Percentiles rank a stretch among this genome's conserved stretches.
Evolutionary conservation across 2,329 filamentous ascomycete genomes (phyloP).

Genomic region (Verticillium nubilum): DNA sequence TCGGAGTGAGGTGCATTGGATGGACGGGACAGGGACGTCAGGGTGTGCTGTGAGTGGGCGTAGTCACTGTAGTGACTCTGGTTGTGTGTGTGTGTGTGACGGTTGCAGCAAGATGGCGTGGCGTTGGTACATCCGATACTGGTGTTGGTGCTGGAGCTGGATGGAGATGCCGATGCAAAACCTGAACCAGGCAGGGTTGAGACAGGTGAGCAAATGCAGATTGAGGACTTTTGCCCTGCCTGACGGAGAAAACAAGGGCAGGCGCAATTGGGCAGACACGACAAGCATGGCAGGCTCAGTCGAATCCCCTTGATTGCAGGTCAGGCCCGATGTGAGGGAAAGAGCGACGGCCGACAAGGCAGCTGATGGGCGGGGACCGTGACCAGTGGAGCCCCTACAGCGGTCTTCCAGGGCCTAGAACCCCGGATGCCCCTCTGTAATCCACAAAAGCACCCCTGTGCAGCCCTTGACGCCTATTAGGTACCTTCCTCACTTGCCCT

Average conservation of each 20-base stretch:
- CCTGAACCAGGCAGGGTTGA: not conserved
- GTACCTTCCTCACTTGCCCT: not conserved
- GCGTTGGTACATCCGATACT: not conserved
- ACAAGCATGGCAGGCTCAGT: too few species aligned
- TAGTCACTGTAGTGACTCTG: not conserved
- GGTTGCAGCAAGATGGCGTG: not conserved
- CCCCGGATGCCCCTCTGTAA: not conserved
- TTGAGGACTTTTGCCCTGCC: too few species aligned
- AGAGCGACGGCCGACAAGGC: not conserved
- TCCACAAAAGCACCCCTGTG: not conserved
- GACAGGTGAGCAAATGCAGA: not conserved
- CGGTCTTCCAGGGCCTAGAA: constrained; percentile 1
- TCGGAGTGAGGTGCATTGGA: not conserved
- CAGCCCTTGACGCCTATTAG: not conserved
- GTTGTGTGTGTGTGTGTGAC: not conserved
- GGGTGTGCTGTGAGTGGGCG: not conserved
- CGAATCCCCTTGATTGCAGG: not conserved
- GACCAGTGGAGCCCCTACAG: constrained; percentile 1
- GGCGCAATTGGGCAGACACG: too few species aligned
- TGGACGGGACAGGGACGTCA: not conserved
- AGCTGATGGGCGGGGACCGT: not conserved
- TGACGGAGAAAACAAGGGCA: too few species aligned
- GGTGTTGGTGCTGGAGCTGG: not conserved
- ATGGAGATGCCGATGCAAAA: not conserved
- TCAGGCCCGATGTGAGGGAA: not conserved